Evolutionary conservation across 257 asterid genomes (phyloP), one percentile per base, ranked within the genome.

Genomic region (Jaltomata sinuosa): DNA sequence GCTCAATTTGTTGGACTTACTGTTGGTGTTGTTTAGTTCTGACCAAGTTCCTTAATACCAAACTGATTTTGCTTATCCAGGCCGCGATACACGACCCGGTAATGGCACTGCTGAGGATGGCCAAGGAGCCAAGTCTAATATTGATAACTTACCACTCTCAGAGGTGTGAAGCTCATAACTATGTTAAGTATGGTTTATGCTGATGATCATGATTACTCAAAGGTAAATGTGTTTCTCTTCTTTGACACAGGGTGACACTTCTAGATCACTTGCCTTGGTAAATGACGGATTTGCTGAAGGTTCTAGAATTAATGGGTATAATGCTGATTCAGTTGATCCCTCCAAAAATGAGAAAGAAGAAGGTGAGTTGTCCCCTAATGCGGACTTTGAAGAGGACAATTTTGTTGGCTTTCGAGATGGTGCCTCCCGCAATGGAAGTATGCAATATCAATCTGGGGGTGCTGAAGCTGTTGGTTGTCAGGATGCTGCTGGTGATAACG

Each of bases 401-500:
- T 83, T 49, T 85, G 85, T 71, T 81, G 87, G 90, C 78, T 88
- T 90, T 86, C 93, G 84, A 34, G 91, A 89, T 71, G 87, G 89
- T 86, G 85, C 77, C 81, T 83, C 89, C 82, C 94, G 67, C 68
- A 87, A 67, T 85, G 93, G 88, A 53, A 91, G 85, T 74, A 82
- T 88, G 84, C 94, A 90, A 84, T 89, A 88, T 78, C 94, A 88
- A 85, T 86, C 87, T 82, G 90, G 87, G 27, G 88, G 79, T 78
- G 93, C 84, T 16, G 91, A 90, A 80, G 97, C 88, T 86, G 83
- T 83, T 72, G 53, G 81, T 84, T 82, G 89, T 89, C 91, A 82
- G 79, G 97, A 91, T 90, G 92, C 87, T 81, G 92, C 92, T 18
- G 97, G 92, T 83, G 97, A 91, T 87, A 94, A 92, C 34, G 71